Conservation (phyloP, 1,284 basidiomycete genomes). For the Boletus nobilissimus region DNA sequence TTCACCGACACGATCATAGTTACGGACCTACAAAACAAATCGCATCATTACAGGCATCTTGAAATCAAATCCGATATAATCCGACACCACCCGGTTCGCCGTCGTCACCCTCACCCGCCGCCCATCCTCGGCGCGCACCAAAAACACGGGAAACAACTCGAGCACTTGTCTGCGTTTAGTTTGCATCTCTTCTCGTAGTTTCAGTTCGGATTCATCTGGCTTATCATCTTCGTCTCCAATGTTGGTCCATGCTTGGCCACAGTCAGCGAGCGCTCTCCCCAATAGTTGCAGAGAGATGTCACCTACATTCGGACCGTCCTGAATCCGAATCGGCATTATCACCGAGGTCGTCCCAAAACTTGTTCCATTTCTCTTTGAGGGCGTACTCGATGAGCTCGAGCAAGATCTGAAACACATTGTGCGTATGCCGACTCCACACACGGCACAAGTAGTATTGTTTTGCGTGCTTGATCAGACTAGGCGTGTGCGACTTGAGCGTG, state of each 20-base stretch:
- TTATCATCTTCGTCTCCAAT: background rate
- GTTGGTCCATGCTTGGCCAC: background rate
- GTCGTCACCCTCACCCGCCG: constrained; percentile 35
- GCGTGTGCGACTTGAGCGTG: constrained; percentile 7
- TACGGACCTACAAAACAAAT: constrained; percentile 25
- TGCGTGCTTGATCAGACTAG: constrained; percentile 15
- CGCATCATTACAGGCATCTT: constrained; percentile 32
- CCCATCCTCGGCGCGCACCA: constrained; percentile 28
- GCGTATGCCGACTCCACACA: constrained; percentile 30
- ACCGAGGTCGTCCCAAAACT: background rate
- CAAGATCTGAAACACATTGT: constrained; percentile 34
- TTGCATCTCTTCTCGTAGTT: constrained; percentile 31
- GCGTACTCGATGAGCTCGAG: constrained; percentile 35
- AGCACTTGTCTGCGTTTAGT: constrained; percentile 35
- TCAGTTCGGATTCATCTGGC: constrained; percentile 17
- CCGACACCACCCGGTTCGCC: constrained; percentile 19
- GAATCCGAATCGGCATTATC: constrained; percentile 1
- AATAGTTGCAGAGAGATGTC: no score
- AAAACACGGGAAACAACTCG: constrained; percentile 36
- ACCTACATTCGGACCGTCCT: constrained; percentile 20
- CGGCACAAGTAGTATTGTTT: constrained; percentile 37
- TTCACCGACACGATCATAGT: no score
- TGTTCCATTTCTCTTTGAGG: constrained; percentile 11
- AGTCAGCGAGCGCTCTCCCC: constrained; percentile 1
- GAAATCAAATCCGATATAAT: constrained; percentile 38